Base-by-base conservation (phyloP, 352 stramenopile genomes). In the Lagenidium giganteum region DNA sequence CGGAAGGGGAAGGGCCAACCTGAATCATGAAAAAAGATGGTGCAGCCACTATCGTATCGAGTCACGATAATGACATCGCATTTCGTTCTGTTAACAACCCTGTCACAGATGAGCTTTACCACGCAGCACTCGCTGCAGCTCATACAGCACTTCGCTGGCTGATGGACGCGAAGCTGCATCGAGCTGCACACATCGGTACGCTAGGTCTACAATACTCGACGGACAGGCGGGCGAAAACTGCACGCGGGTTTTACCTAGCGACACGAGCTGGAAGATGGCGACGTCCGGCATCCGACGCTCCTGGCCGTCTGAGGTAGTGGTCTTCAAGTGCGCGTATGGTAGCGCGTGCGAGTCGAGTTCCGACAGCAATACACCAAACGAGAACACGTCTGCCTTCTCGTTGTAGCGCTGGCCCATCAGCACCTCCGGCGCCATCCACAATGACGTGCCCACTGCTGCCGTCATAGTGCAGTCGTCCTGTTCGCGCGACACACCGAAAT, bases 361-460 rank as follows among this genome's bases (percentile, higher is more conserved):
- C 0, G 45, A 67, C 28, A 68, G 46, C 30, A 66, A 32, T 11
- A 66, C 57, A 9, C 57, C 57, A 21, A 66, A 51, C 26, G 51
- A 61, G 30, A 61, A 66, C 0, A 66, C 36, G 28, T 62, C 57
- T 1, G 42, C 39, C 26, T 58, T 58, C 20, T 56, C 37, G 23
- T 62, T 38, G 48, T 67, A 67, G 28, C 33, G 21, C 14, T 64
- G 41, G 30, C 63, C 54, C 22, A 67, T 37, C 60, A 75, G 67
- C 4, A 73, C 60, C 25, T 73, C 59, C 0, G 58, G 53, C 5
- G 64, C 52, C 53, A 70, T 70, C 64, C 54, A 70, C 42, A 54
- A 45, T 38, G 56, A 68, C 9, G 65, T 64, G 16, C 60, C 64
- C 0, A 70, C 60, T 4, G 48, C 64, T 8, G 49, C 60, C 16